These are phyloP conservation scores for Ganoderma leucocontextum DNA, from an alignment of 1,284 basidiomycete species.

Conservation along the genomic window DNA sequence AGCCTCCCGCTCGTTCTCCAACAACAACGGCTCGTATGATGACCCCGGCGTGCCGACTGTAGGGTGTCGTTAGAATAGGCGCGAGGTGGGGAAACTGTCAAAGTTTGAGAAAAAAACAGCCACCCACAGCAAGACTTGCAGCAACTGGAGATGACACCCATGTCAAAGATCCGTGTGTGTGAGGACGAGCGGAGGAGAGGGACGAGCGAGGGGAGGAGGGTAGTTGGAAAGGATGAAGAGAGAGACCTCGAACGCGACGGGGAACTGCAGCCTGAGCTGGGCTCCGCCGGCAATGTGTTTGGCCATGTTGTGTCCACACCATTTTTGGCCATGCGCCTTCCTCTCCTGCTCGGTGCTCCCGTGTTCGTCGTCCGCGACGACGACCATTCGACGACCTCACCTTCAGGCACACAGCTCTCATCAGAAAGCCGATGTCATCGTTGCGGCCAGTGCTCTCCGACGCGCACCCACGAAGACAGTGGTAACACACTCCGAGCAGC, in stretches of 20 bases:
- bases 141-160: constrained; percentile 73
- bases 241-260: constrained; percentile 20
- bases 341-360: background rate
- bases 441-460: constrained; percentile 15
- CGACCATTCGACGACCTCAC: background rate
- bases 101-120: constrained; percentile 17
- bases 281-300: constrained; percentile 31
- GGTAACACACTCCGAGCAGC: constrained; percentile 12
- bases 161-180: constrained; percentile 39
- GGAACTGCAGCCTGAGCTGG: constrained; percentile 21
- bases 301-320: constrained; percentile 27
- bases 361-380: constrained; percentile 13
- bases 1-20: constrained; percentile 98
- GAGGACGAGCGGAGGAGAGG: constrained; percentile 35
- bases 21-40: constrained; percentile 90
- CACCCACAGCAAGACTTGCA: constrained; percentile 81
- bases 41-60: constrained; percentile 80
- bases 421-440: background rate
- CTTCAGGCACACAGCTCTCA: background rate
- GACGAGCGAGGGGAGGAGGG: constrained; percentile 29
- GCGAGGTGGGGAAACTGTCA: constrained; percentile 21
- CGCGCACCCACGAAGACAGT: constrained; percentile 12
- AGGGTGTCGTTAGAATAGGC: constrained; percentile 22
- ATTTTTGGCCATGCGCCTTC: constrained; percentile 18
- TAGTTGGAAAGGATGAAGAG: constrained; percentile 21